Conservation (phyloP, 2,329 filamentous ascomycete species). For the Byssochlamys sp. region DNA sequence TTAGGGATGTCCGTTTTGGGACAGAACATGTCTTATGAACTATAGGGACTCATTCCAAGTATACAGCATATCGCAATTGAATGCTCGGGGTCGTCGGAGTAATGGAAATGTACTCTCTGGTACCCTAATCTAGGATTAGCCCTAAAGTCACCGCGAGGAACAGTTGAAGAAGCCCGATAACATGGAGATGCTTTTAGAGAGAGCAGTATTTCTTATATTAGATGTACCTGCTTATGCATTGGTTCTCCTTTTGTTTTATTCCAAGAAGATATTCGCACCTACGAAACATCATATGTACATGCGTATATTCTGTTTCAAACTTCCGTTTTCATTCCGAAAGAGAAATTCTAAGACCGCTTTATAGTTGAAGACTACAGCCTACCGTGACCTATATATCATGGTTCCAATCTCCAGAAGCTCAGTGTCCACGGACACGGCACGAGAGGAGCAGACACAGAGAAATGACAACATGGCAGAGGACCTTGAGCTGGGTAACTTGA, state of each 20-base stretch:
- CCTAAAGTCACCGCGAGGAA: neutral
- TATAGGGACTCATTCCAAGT: neutral
- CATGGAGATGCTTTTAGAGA: neutral
- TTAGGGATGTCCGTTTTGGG: neutral
- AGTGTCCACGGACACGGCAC: neutral
- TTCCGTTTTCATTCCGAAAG: neutral
- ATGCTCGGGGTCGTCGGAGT: neutral
- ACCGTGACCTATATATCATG: neutral
- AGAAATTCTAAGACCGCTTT: neutral
- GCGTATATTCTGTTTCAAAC: neutral
- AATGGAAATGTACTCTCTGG: neutral
- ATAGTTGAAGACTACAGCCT: neutral
- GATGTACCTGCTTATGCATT: neutral
- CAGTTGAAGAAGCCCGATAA: neutral
- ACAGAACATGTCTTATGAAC: neutral
- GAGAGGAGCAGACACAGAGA: neutral
- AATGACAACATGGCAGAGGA: neutral
- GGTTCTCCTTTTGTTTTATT: neutral
- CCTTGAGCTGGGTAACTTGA: neutral
- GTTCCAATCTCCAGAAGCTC: neutral
- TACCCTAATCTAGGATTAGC: neutral
- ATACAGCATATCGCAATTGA: neutral
- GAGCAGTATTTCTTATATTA: neutral
- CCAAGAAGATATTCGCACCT: neutral
- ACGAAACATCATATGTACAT: neutral